These are phyloP conservation scores for Aspergillus chevalieri DNA, from an alignment of 2,329 filamentous ascomycete genomes.

Conservation along the genomic window DNA sequence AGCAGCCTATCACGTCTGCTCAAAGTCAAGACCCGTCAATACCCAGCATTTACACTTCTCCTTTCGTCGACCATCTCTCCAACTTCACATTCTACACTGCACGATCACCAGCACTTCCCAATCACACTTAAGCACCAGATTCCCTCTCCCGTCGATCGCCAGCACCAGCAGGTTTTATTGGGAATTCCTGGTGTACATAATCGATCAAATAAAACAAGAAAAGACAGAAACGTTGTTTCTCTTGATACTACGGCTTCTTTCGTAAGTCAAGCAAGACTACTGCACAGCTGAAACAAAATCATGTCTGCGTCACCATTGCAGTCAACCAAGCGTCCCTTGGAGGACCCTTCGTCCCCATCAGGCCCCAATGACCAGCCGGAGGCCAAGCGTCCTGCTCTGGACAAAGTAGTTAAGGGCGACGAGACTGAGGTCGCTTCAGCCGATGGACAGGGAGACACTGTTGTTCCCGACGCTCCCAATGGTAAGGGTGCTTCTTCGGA, in stretches of 20 bases:
- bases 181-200: conserved; percentile 83
- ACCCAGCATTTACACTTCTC: conserved; percentile 22
- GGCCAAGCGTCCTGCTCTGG: conserved; percentile 90
- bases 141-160: conserved; percentile 35
- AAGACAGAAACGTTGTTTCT: conserved; percentile 48
- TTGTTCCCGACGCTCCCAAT: conserved; percentile 59
- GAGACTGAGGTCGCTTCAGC: conserved; percentile 21
- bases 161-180: conserved; percentile 91
- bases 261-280: conserved; percentile 32
- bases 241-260: conserved; percentile 40
- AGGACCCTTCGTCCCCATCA: conserved; percentile 93
- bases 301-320: conserved; percentile 64
- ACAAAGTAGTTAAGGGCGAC: conserved; percentile 75
- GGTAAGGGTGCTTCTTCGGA: conserved; percentile 46
- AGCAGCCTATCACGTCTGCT: conserved; percentile 8
- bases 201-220: conserved; percentile 46
- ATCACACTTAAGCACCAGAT: conserved; percentile 32
- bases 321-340: conserved; percentile 77
- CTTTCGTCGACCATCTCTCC: conserved; percentile 26
- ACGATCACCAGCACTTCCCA: conserved; percentile 24
- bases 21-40: conserved; percentile 17
- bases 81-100: conserved; percentile 32
- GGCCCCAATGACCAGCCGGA: conserved; percentile 89
- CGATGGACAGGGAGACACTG: conserved; percentile 57
- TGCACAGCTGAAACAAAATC: conserved; percentile 35